Evolutionary conservation across 257 asterid genomes (phyloP).

Genomic region (Ilex asprella): DNA sequence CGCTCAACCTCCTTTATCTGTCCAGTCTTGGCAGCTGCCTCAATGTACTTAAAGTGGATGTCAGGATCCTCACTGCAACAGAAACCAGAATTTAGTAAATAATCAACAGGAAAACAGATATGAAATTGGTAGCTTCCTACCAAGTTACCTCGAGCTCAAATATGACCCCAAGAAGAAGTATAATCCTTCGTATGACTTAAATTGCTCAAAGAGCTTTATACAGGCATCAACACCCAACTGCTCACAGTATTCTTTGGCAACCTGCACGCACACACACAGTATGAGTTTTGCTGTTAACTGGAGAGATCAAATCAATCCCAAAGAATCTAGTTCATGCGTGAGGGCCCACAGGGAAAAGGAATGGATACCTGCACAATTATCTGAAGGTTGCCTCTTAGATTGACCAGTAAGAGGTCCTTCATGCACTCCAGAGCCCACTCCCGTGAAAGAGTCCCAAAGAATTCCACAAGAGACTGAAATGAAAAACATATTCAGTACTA

Average conservation of each 20-base stretch:
- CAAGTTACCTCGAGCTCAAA: constrained; percentile 83
- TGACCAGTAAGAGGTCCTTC: constrained; percentile 87
- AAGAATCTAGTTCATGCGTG: too few species aligned
- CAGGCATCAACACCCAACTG: constrained; percentile 95
- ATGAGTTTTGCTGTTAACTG: background rate
- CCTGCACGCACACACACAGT: constrained; percentile 37
- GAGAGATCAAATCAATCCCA: background rate
- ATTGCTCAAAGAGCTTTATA: constrained; percentile 92
- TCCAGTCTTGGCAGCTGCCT: constrained; percentile 99
- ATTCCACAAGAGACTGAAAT: constrained; percentile 80
- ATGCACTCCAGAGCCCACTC: constrained; percentile 98
- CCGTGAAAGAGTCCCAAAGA: constrained; percentile 84
- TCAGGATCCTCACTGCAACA: constrained; percentile 93
- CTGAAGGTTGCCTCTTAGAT: constrained; percentile 94
- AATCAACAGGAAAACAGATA: background rate
- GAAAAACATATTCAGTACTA: constrained; percentile 17
- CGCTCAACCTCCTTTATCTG: constrained; percentile 99
- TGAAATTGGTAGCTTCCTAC: background rate
- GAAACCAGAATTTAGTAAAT: constrained; percentile 17
- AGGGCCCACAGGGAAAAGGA: background rate
- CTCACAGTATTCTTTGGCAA: constrained; percentile 96
- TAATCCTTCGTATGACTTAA: constrained; percentile 93
- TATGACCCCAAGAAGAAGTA: constrained; percentile 97
- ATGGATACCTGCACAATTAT: constrained; percentile 85
- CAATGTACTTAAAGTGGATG: constrained; percentile 97